These are phyloP conservation scores for Echium plantagineum DNA, from an alignment of 257 asterid genomes.

Conservation along the genomic window DNA sequence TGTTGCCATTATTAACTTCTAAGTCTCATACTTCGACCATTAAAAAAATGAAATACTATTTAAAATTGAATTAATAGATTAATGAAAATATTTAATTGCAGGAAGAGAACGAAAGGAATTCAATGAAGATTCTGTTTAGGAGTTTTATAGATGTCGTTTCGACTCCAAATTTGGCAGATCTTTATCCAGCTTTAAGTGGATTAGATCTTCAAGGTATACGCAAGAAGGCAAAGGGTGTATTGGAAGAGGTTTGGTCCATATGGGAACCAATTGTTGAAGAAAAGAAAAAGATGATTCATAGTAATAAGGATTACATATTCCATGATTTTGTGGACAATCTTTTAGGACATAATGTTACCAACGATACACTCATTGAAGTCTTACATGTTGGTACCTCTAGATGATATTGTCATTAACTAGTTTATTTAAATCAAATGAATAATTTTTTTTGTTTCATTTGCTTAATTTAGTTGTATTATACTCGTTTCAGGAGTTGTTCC, in stretches of 20 bases:
- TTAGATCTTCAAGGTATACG: slow-evolving; percentile 39
- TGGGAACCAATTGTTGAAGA: slow-evolving; percentile 25
- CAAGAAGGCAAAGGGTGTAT: slow-evolving; percentile 6
- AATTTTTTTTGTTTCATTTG: too few relatives aligned
- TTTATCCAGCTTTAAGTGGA: slow-evolving; percentile 21
- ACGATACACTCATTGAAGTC: too few relatives aligned
- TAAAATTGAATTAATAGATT: too few relatives aligned
- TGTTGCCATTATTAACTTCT: too few relatives aligned
- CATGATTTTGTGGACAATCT: too few relatives aligned
- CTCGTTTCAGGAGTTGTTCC: slow-evolving; percentile 16
- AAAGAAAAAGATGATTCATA: slow-evolving; percentile 25
- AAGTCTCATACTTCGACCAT: too few relatives aligned
- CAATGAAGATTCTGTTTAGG: slow-evolving; percentile 17
- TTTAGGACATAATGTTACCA: too few relatives aligned
- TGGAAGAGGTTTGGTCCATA: slow-evolving; percentile 1
- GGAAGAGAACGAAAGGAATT: slow-evolving; percentile 15
- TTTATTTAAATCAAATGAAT: too few relatives aligned
- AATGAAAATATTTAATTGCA: slow-evolving; percentile 2
- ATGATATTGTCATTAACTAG: too few relatives aligned
- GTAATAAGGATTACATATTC: slow-evolving; percentile 4
- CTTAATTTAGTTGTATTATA: too few relatives aligned
- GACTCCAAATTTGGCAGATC: slow-evolving; percentile 28
- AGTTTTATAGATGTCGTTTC: slow-evolving; percentile 6
- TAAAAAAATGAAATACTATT: too few relatives aligned
- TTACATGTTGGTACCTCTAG: too few relatives aligned